A percentile compares a stretch with the other conserved stretches of the same genome.
Conservation (phyloP, 495 filamentous ascomycete genomes). For the Trichoderma orchidacearum region DNA sequence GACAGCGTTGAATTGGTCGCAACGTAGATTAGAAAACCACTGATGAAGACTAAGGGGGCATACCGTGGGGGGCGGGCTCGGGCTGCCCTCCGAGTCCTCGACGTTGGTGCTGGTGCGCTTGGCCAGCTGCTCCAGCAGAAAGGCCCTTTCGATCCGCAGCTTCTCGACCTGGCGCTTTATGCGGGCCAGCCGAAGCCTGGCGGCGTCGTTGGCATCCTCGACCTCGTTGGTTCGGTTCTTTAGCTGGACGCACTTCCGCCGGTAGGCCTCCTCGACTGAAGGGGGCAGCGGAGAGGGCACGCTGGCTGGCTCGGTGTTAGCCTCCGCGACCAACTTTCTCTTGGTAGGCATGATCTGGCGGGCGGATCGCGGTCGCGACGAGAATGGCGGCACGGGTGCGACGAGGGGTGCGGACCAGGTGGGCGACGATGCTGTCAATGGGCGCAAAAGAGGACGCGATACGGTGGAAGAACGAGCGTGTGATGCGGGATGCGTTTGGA, state of each 20-base stretch:
- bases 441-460: background rate
- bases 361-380: background rate
- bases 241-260: conserved; percentile 90
- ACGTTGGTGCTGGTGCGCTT: conserved; percentile 73
- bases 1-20: background rate
- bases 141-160: conserved; percentile 78
- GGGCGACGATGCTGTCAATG: background rate
- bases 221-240: conserved; percentile 83
- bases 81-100: conserved; percentile 60
- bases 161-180: conserved; percentile 74
- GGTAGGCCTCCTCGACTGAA: conserved; percentile 91
- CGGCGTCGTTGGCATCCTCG: conserved; percentile 73
- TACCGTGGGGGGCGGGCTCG: conserved; percentile 59
- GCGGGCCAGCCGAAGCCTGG: conserved; percentile 64
- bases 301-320: conserved; percentile 11
- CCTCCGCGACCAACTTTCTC: background rate
- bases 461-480: background rate
- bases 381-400: background rate
- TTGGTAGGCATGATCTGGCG: conserved; percentile 1
- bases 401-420: background rate
- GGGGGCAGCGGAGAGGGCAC: conserved; percentile 62
- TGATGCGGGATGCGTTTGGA: background rate
- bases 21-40: background rate
- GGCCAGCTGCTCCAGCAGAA: conserved; percentile 76
- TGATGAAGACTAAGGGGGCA: conserved; percentile 15